Evolutionary conservation across 1,284 basidiomycete genomes (phyloP).

Genomic region (Phellinidium pouzarii): DNA sequence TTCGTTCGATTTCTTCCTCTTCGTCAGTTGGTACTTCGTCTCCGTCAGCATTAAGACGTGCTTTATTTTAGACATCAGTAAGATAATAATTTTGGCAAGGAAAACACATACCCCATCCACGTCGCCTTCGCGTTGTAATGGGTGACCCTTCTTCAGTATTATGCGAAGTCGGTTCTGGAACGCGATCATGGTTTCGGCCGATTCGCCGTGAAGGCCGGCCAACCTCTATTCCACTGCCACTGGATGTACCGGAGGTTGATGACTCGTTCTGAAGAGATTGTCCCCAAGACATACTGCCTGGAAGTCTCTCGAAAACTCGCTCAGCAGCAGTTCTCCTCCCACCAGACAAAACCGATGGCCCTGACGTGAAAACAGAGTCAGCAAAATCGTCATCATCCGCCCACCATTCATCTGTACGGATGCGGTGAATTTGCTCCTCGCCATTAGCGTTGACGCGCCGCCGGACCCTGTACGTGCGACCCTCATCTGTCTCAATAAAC

Average conservation of each 20-base stretch:
- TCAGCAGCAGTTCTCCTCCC: neutral
- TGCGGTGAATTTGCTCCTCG: constrained; percentile 36
- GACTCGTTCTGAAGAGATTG: neutral
- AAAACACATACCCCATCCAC: constrained; percentile 44
- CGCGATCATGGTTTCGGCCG: constrained; percentile 4
- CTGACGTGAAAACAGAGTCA: constrained; percentile 9
- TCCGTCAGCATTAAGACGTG: constrained; percentile 49
- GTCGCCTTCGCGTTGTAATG: constrained; percentile 26
- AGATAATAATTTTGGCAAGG: neutral
- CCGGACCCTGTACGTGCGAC: constrained; percentile 33
- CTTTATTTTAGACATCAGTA: constrained; percentile 27
- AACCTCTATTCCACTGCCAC: neutral
- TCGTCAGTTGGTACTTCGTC: constrained; percentile 49
- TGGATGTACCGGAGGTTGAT: neutral
- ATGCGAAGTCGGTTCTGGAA: neutral
- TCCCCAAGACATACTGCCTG: neutral
- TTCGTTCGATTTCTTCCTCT: constrained; percentile 39
- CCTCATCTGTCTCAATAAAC: constrained; percentile 6
- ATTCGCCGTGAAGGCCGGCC: neutral
- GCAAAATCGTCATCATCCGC: constrained; percentile 27
- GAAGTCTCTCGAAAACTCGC: too few relatives aligned
- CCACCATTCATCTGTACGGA: constrained; percentile 30
- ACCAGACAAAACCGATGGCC: neutral
- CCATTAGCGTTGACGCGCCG: constrained; percentile 35
- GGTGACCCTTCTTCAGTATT: neutral